A percentile compares a stretch with the other conserved stretches of the same genome.
These are phyloP conservation scores for Marasmius oreades DNA, from an alignment of 1,284 basidiomycete genomes.

Conservation along the genomic window DNA sequence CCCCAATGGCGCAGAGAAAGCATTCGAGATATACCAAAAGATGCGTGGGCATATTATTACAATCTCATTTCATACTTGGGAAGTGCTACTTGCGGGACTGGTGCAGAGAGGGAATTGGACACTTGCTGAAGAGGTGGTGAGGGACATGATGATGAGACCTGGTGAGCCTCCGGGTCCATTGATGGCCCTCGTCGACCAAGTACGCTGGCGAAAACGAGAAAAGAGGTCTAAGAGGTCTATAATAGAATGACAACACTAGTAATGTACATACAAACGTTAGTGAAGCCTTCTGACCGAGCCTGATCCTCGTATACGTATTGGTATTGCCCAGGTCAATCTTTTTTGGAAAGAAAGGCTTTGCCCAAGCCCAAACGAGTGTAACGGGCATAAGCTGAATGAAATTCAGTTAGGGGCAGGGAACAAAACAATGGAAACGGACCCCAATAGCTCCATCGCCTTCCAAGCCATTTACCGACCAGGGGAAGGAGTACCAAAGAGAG, in stretches of 20 bases:
- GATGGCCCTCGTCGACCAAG: conserved; percentile 30
- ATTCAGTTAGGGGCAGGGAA: conserved; percentile 9
- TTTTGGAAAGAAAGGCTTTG: conserved; percentile 61
- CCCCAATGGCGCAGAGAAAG: conserved; percentile 47
- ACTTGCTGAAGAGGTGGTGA: conserved; percentile 55
- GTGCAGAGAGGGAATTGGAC: conserved; percentile 50
- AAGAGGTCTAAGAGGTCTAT: conserved; percentile 21
- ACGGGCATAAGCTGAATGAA: conserved; percentile 60
- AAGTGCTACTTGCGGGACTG: conserved; percentile 65
- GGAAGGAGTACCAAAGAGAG: conserved; percentile 80
- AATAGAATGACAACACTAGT: conserved; percentile 1
- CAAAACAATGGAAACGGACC: conserved; percentile 45
- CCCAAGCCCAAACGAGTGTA: conserved; percentile 68
- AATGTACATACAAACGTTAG: neutral
- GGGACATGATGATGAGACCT: conserved; percentile 49
- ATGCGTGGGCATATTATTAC: conserved; percentile 51
- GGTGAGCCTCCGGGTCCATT: conserved; percentile 31
- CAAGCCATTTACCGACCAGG: conserved; percentile 85
- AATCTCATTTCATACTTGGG: conserved; percentile 68
- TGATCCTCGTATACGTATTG: neutral
- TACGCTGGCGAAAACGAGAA: conserved; percentile 27
- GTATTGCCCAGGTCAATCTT: conserved; percentile 16
- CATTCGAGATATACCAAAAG: conserved; percentile 59
- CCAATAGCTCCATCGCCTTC: conserved; percentile 83
- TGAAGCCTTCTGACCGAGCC: neutral